These are phyloP conservation scores for Phytophthora niederhauseri DNA, from an alignment of 352 stramenopile species.

Conservation along the genomic window DNA sequence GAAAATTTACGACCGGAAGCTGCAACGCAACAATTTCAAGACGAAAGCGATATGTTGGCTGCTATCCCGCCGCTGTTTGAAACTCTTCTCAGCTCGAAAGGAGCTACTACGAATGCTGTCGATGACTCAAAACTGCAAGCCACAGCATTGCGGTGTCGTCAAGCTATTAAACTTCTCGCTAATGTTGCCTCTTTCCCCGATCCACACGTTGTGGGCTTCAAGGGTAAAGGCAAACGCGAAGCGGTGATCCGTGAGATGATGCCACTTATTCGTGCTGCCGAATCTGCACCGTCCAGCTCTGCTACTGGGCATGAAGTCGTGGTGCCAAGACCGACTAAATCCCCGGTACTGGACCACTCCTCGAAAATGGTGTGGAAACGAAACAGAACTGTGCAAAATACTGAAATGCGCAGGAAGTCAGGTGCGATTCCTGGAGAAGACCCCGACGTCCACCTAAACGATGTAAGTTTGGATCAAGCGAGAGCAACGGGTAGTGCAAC, in stretches of 20 bases:
- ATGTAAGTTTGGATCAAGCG: slow-evolving; percentile 3
- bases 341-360: neutral
- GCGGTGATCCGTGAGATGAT: slow-evolving; percentile 29
- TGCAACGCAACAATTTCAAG: slow-evolving; percentile 9
- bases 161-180: slow-evolving; percentile 49
- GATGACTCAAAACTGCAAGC: slow-evolving; percentile 5
- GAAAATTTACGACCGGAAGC: slow-evolving; percentile 7
- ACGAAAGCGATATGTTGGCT: slow-evolving; percentile 41
- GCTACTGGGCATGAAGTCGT: slow-evolving; percentile 16
- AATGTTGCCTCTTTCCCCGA: slow-evolving; percentile 57
- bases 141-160: slow-evolving; percentile 40
- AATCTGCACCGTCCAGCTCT: slow-evolving; percentile 1
- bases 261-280: slow-evolving; percentile 29
- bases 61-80: slow-evolving; percentile 48
- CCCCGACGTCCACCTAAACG: neutral
- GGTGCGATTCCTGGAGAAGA: neutral
- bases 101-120: neutral
- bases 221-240: slow-evolving; percentile 26
- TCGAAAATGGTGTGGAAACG: slow-evolving; percentile 7
- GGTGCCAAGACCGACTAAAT: slow-evolving; percentile 9
- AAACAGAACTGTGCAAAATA: neutral
- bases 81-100: slow-evolving; percentile 36
- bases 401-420: neutral
- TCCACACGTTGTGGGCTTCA: slow-evolving; percentile 12
- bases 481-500: neutral